These are phyloP conservation scores for Hemerocallis citrina DNA, from an alignment of 106 monocot species.

Conservation along the genomic window DNA sequence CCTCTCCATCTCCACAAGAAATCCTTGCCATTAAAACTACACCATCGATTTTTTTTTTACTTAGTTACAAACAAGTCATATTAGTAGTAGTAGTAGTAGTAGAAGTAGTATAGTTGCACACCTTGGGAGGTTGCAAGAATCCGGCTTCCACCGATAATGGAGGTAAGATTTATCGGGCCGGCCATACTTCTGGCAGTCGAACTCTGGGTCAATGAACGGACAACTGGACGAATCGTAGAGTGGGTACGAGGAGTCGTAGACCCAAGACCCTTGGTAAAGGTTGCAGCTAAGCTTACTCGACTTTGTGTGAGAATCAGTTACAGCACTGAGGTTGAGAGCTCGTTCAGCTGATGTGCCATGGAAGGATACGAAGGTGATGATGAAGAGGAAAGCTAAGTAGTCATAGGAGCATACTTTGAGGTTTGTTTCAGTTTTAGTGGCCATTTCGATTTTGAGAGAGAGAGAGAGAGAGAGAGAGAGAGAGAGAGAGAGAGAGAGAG, in stretches of 20 bases:
- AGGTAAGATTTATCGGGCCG: constrained; percentile 69
- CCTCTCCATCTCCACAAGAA: constrained; percentile 40
- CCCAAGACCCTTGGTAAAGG: constrained; percentile 70
- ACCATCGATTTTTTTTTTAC: too few species aligned
- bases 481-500: too few species aligned
- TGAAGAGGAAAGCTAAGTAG: too few species aligned
- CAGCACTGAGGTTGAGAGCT: too few species aligned
- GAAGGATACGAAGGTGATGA: too few species aligned
- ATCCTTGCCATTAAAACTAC: constrained; percentile 52
- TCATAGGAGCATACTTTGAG: too few species aligned
- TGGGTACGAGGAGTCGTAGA: constrained; percentile 60
- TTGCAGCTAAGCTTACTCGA: constrained; percentile 27
- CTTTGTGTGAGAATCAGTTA: too few species aligned
- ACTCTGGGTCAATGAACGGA: constrained; percentile 69
- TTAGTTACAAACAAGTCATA: background rate
- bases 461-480: too few species aligned
- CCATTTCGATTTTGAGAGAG: too few species aligned
- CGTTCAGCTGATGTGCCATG: too few species aligned
- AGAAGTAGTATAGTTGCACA: background rate
- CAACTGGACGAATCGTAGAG: constrained; percentile 61
- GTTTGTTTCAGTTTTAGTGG: too few species aligned
- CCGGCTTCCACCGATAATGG: constrained; percentile 74
- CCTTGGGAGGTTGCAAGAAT: constrained; percentile 69
- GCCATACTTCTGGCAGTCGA: constrained; percentile 78
- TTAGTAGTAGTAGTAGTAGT: background rate